These are phyloP conservation scores for Ogataea thermomethanolica DNA, from an alignment of 805 yeast species.

Conservation along the genomic window DNA sequence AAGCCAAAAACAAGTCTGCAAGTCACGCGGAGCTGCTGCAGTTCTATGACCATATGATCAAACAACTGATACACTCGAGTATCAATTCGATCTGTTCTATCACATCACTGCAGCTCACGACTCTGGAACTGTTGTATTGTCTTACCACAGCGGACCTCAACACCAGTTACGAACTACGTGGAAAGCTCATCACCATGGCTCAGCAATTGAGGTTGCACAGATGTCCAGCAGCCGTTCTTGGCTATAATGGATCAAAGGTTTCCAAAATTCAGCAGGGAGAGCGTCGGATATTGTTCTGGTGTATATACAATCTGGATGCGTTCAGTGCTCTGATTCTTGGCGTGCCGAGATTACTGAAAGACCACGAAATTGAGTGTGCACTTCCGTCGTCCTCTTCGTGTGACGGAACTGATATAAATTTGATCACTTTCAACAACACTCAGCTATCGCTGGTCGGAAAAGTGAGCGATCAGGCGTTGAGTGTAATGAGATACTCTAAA, in stretches of 20 bases:
- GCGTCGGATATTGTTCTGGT: conserved; percentile 81
- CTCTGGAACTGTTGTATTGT: conserved; percentile 68
- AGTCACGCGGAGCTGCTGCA: conserved; percentile 36
- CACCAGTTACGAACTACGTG: conserved; percentile 72
- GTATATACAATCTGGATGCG: conserved; percentile 70
- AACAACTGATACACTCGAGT: conserved; percentile 60
- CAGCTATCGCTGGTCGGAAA: conserved; percentile 65
- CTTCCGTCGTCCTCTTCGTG: conserved; percentile 50
- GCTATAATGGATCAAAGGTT: conserved; percentile 61
- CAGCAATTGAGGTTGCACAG: conserved; percentile 82
- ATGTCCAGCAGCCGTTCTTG: conserved; percentile 79
- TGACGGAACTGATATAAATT: conserved; percentile 47
- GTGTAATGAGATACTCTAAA: conserved; percentile 65
- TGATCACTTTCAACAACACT: conserved; percentile 56
- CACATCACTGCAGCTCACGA: conserved; percentile 64
- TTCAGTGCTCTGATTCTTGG: conserved; percentile 76
- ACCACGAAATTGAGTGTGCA: conserved; percentile 82
- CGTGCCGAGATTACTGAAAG: conserved; percentile 75
- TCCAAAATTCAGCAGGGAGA: conserved; percentile 75
- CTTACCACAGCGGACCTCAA: conserved; percentile 69
- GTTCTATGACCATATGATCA: conserved; percentile 58
- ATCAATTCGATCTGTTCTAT: conserved; percentile 58
- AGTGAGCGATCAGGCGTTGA: conserved; percentile 59
- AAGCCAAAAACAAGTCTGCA: conserved; percentile 9
- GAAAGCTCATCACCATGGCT: conserved; percentile 74